A percentile compares a stretch with the other conserved stretches of the same genome.
These are phyloP conservation scores for Paxillus involutus DNA, from an alignment of 768 basidiomycete genomes.

Conservation along the genomic window DNA sequence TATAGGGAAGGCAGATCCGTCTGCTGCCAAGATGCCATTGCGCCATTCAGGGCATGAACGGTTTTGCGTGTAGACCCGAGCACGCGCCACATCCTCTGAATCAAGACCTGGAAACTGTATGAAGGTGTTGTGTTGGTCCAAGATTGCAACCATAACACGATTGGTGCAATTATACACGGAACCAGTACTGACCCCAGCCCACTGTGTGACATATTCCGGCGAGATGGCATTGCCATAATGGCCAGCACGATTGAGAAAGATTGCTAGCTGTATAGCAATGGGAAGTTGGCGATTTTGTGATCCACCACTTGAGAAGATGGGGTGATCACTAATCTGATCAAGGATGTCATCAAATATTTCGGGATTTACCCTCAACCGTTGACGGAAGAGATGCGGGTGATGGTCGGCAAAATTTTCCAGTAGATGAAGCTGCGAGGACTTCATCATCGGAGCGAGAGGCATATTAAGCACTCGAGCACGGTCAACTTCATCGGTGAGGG, in stretches of 20 bases:
- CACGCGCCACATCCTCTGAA: neutral
- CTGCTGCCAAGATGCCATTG: conserved; percentile 2
- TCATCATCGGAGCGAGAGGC: neutral
- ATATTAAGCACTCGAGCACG: neutral
- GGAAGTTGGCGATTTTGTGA: conserved; percentile 18
- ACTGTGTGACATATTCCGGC: neutral
- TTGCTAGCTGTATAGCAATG: conserved; percentile 30
- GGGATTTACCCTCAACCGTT: neutral
- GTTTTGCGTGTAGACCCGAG: neutral
- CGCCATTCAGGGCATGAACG: conserved; percentile 1
- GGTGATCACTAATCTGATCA: conserved; percentile 3
- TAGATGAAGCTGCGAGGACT: neutral
- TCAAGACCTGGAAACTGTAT: neutral
- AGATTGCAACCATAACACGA: neutral
- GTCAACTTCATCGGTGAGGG: neutral
- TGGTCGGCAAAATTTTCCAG: neutral
- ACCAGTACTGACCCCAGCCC: conserved; percentile 1
- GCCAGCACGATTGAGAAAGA: conserved; percentile 22
- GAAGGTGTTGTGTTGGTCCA: neutral
- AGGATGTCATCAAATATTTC: conserved; percentile 3
- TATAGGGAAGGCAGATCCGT: conserved; percentile 1
- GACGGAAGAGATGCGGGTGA: neutral
- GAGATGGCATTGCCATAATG: conserved; percentile 26
- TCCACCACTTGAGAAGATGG: neutral
- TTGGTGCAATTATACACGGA: neutral